These are phyloP conservation scores for Byssoonygena ceratinophila DNA, from an alignment of 2,329 filamentous ascomycete genomes.

Conservation along the genomic window DNA sequence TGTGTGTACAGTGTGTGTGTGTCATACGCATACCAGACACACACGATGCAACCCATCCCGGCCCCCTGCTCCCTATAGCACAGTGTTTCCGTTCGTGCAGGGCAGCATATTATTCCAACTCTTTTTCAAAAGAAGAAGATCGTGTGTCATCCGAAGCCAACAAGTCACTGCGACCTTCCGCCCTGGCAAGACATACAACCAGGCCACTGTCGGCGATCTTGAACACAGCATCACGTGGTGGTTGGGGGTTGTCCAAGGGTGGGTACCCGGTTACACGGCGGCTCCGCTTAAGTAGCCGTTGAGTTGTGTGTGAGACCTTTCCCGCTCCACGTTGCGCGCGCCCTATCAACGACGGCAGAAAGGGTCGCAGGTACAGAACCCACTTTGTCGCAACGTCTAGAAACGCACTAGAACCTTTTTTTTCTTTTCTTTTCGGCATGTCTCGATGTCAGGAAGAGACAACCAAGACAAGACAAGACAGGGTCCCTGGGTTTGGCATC, in stretches of 20 bases:
- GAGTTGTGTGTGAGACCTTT: slow-evolving; percentile 4
- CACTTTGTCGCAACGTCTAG: slow-evolving; percentile 8
- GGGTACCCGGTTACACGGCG: not conserved
- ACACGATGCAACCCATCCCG: slow-evolving; percentile 12
- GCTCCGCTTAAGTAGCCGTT: slow-evolving; percentile 7
- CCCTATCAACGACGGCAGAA: slow-evolving; percentile 10
- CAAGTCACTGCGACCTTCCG: not conserved
- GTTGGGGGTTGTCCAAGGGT: not conserved
- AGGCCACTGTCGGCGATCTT: not conserved
- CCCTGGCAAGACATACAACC: not conserved
- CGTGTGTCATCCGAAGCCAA: not conserved
- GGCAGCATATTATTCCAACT: not conserved
- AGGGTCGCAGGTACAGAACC: not conserved
- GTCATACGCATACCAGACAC: slow-evolving; percentile 12
- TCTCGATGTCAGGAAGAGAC: not conserved
- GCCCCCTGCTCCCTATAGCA: slow-evolving; percentile 11
- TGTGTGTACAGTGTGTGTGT: no score
- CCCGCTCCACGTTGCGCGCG: slow-evolving; percentile 4
- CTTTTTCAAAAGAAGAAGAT: no score
- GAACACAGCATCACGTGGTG: slow-evolving; percentile 3
- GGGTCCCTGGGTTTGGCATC: not conserved
- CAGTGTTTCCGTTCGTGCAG: slow-evolving; percentile 7
- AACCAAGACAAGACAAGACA: not conserved
- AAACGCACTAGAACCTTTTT: slow-evolving; percentile 7
- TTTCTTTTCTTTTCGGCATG: slow-evolving; percentile 4